Conservation (phyloP, 495 filamentous ascomycete species). For the Acidiella bohemica region DNA sequence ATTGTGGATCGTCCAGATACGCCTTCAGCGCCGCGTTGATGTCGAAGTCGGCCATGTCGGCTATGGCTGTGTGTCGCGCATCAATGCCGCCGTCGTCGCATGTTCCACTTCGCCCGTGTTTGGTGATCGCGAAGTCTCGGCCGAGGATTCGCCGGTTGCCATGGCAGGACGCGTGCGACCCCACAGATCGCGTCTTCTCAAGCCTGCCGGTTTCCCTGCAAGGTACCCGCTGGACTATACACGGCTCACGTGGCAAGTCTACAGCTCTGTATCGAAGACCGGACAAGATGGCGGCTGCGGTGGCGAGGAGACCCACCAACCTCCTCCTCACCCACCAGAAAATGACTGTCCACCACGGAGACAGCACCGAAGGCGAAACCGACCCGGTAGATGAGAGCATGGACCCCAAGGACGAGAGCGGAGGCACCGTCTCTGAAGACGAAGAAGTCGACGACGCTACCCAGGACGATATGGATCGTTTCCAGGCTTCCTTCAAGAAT, state of each 20-base stretch:
- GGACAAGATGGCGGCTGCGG: slow-evolving; percentile 11
- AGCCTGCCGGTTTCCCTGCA: slow-evolving; percentile 13
- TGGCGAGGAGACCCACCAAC: too few relatives aligned
- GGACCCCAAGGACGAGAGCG: slow-evolving; percentile 30
- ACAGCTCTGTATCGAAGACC: too few relatives aligned
- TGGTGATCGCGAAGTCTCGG: too few relatives aligned
- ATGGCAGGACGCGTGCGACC: too few relatives aligned
- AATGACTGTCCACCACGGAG: slow-evolving; percentile 32
- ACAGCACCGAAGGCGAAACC: slow-evolving; percentile 21
- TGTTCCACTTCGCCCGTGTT: too few relatives aligned
- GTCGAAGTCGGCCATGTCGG: slow-evolving; percentile 52
- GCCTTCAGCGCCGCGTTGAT: slow-evolving; percentile 90
- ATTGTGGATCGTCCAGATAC: slow-evolving; percentile 82
- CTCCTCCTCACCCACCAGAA: too few relatives aligned
- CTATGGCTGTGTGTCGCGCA: background rate
- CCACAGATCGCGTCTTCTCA: background rate
- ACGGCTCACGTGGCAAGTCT: too few relatives aligned
- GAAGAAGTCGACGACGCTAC: slow-evolving; percentile 58
- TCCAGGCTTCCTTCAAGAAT: slow-evolving; percentile 69
- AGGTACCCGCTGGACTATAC: slow-evolving; percentile 14
- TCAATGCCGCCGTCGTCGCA: background rate
- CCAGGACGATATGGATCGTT: slow-evolving; percentile 69
- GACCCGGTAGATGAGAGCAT: slow-evolving; percentile 33
- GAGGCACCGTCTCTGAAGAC: slow-evolving; percentile 35
- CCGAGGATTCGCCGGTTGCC: too few relatives aligned